Evolutionary conservation across 2,329 filamentous ascomycete genomes (phyloP), one percentile per base, ranked within the genome.

Genomic region (Trichoderma brevicompactum): DNA sequence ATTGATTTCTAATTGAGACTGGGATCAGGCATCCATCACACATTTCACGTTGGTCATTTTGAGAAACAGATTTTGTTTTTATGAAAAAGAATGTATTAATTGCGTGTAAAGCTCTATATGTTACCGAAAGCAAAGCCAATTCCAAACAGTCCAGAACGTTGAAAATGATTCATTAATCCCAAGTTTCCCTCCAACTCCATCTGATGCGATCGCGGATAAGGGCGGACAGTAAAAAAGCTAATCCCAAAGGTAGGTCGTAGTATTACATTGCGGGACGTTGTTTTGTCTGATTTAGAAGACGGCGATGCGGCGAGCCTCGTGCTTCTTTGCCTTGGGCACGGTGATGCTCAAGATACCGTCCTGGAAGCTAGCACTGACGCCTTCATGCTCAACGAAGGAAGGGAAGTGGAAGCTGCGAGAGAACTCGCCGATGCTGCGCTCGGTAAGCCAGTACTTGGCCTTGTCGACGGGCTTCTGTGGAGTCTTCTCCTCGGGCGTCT

Each of bases 331-430:
- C 82, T 90, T 92, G 58, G 89, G 89, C 17, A 92, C 84, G 32
- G 80, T 73, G 66, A 92, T 81, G 70, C 76, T 85, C 69, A 92
- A 79, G 68, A 91, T 81, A 34, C 89, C 89, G 67, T 91, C 84
- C 76, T 86, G 84, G 70, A 92, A 84, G 62, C 74, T 81, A 56
- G 89, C 89, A 50, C 77, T 80, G 64, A 92, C 89, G 3, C 72
- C 77, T 15, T 87, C 85, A 71, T 86, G 83, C 72, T 90, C 86
- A 67, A 92, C 83, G 34, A 83, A 84, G 60, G 78, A 77, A 0
- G 89, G 87, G 80, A 92, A 92, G 75, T 80, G 85, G 79, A 92
- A 92, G 66, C 82, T 85, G 68, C 89, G 85, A 55, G 85, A 82
- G 79, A 92, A 92, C 69, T 88, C 83, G 74, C 89, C 89, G 65